phyloP scores from a whole-genome alignment of 176 grass and related monocot genomes.

The Triticum dicoccoides region DNA sequence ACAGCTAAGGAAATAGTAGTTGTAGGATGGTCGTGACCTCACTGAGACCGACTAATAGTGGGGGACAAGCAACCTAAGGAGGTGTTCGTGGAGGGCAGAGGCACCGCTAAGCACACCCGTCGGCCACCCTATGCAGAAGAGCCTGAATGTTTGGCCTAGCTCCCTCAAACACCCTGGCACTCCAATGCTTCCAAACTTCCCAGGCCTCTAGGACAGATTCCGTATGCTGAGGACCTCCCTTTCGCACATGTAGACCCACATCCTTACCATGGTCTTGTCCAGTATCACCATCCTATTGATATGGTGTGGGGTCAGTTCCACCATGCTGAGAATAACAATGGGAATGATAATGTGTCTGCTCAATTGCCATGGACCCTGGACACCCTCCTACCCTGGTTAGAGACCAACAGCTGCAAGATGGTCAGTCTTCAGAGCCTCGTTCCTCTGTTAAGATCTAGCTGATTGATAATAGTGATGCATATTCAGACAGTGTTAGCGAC shows the following conservation, averaged over 20 bases:
- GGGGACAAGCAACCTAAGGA: background rate
- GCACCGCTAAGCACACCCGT: background rate
- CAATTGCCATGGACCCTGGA: background rate
- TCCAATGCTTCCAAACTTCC: background rate
- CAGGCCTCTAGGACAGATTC: background rate
- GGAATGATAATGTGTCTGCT: background rate
- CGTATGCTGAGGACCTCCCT: background rate
- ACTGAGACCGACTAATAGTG: background rate
- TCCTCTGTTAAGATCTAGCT: background rate
- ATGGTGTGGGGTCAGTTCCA: background rate
- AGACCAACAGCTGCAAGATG: background rate
- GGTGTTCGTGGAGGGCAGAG: background rate
- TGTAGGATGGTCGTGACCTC: background rate
- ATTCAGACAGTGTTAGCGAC: background rate
- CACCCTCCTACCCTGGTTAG: background rate
- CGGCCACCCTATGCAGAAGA: background rate
- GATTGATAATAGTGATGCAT: background rate
- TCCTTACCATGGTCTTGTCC: background rate
- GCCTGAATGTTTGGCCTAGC: background rate
- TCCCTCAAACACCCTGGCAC: background rate
- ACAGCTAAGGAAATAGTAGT: background rate
- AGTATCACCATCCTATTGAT: background rate
- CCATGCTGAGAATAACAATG: background rate
- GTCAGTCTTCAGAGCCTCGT: background rate
- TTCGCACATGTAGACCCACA: background rate